Evolutionary conservation across 2,329 filamentous ascomycete genomes (phyloP), one percentile per base, ranked within the genome.

Genomic region (Seiridium unicorne): DNA sequence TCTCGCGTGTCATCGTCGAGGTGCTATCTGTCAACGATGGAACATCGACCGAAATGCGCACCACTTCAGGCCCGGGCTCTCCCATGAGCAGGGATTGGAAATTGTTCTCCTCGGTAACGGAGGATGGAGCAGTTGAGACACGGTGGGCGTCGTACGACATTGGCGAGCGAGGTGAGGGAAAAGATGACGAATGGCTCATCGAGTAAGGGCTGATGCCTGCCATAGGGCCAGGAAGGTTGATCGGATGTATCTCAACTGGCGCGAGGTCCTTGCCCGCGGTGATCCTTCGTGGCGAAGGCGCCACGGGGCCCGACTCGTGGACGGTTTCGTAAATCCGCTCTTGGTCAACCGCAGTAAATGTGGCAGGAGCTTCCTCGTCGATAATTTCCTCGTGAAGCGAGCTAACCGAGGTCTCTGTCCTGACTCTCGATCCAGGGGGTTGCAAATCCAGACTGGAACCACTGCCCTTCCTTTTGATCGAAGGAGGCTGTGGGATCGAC

Each of bases 41-140:
- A 11, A 91, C 90, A 63, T 90, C 88, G 38, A 88, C 81, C 0
- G 90, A 93, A 42, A 89, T 84, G 51, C 90, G 86, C 5, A 87
- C 68, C 9, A 83, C 77, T 67, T 92, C 89, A 0, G 89, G 90
- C 0, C 88, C 89, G 26, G 89, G 89, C 64, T 93, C 90, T 57
- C 89, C 89, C 73, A 92, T 84, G 5, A 91, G 79, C 38, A 91
- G 77, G 2, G 89, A 92, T 60, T 88, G 87, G 70, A 91, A 89
- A 44, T 81, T 85, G 60, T 86, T 88, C 64, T 89, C 89, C 63
- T 93, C 90, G 1, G 85, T 84, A 48, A 89, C 79, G 0, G 90
- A 93, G 1, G 90, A 93, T 5, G 89, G 86, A 2, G 90, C 88
- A 1, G 90, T 93, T 5, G 89, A 91, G 35, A 92, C 84, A 26